Percentiles rank a stretch among this genome's conserved stretches.
Conservation (phyloP, 2,329 filamentous ascomycete genomes). For the Periconia digitata region DNA sequence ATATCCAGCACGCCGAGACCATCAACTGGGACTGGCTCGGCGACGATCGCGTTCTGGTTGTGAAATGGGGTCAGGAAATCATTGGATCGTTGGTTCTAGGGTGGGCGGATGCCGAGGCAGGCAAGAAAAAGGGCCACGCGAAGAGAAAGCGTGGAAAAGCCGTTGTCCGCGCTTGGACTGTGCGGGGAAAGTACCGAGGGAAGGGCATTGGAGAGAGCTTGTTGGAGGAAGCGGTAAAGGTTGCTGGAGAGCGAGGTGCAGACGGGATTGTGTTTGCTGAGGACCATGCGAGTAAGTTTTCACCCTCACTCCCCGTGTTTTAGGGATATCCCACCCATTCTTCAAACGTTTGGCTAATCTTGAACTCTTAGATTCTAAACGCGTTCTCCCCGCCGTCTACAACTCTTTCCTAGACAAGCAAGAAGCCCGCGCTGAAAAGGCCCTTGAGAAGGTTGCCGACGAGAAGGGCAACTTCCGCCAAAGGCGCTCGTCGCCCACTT, state of each 20-base stretch:
- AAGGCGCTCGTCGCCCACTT: constrained; percentile 39
- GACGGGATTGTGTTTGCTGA: constrained; percentile 71
- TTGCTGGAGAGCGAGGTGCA: constrained; percentile 69
- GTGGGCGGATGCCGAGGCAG: constrained; percentile 55
- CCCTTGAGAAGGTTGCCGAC: constrained; percentile 41
- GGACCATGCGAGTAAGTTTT: constrained; percentile 72
- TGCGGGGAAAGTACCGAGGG: constrained; percentile 66
- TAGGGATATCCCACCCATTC: too few species aligned
- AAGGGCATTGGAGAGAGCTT: constrained; percentile 73
- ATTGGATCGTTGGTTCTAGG: constrained; percentile 72
- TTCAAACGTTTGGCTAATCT: constrained; percentile 16
- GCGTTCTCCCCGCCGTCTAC: constrained; percentile 37
- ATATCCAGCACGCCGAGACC: constrained; percentile 64
- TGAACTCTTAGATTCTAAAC: constrained; percentile 29
- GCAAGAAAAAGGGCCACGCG: constrained; percentile 46
- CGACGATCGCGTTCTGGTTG: constrained; percentile 57
- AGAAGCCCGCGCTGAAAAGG: constrained; percentile 37
- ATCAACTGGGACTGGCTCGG: constrained; percentile 65
- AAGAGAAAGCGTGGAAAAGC: constrained; percentile 63
- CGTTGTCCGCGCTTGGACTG: constrained; percentile 81
- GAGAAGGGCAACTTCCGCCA: constrained; percentile 43
- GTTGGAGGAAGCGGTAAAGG: constrained; percentile 69
- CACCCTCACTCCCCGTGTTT: neutral
- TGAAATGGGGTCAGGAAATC: constrained; percentile 67
- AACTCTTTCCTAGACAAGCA: constrained; percentile 39